These are phyloP conservation scores for Colletotrichum endophyticum DNA, from an alignment of 2,329 filamentous ascomycete genomes.

Conservation along the genomic window DNA sequence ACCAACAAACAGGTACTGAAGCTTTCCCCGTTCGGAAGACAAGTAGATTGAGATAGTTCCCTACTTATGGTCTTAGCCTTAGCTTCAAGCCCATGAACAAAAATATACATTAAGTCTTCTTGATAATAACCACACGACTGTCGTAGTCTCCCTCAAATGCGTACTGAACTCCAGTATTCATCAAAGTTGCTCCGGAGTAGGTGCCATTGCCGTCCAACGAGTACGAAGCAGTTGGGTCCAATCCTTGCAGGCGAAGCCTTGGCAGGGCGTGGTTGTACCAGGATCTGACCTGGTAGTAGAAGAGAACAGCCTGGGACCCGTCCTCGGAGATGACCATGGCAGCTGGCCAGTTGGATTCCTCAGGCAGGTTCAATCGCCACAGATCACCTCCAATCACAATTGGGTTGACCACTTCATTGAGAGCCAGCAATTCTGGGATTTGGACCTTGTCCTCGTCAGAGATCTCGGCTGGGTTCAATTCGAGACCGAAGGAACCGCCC, in stretches of 20 bases:
- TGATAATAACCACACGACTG: conserved; percentile 61
- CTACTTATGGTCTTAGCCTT: not conserved
- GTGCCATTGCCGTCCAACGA: conserved; percentile 50
- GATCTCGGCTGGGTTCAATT: conserved; percentile 62
- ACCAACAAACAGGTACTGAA: fast-evolving
- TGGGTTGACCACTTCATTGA: conserved; percentile 62
- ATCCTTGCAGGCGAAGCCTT: conserved; percentile 57
- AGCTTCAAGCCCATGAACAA: fast-evolving
- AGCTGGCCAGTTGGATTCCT: conserved; percentile 66
- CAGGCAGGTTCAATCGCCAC: conserved; percentile 63
- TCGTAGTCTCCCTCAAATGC: conserved; percentile 58
- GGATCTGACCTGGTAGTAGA: conserved; percentile 64
- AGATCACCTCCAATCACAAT: conserved; percentile 63
- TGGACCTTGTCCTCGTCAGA: conserved; percentile 53
- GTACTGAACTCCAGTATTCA: conserved; percentile 66
- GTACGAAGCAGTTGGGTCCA: conserved; percentile 61
- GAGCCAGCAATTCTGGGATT: conserved; percentile 58
- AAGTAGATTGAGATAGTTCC: fast-evolving
- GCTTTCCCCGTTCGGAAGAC: fast-evolving
- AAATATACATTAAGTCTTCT: conserved; percentile 39
- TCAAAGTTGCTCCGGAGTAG: conserved; percentile 63
- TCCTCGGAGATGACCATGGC: conserved; percentile 63
- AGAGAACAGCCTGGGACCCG: conserved; percentile 54
- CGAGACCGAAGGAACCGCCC: conserved; percentile 71
- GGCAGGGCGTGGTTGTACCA: conserved; percentile 58